phyloP scores from a whole-genome alignment of 495 filamentous ascomycete species.

The Aspergillus sclerotiicarbonarius region DNA sequence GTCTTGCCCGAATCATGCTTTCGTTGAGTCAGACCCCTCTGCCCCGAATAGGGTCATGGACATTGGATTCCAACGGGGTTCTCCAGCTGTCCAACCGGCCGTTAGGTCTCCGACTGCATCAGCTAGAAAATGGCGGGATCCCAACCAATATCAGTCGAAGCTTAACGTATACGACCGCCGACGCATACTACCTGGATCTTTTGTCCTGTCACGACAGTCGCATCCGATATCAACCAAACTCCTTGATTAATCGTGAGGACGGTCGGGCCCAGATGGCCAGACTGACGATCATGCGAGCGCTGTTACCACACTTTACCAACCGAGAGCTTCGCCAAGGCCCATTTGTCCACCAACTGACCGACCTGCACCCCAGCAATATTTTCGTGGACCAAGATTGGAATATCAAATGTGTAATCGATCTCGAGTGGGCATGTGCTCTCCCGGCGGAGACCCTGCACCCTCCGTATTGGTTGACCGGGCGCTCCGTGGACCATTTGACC shows the following conservation, averaged over 20 bases:
- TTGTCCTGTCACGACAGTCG: constrained; percentile 29
- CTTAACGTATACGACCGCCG: constrained; percentile 22
- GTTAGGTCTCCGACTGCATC: constrained; percentile 20
- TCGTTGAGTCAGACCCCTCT: constrained; percentile 30
- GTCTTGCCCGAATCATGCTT: constrained; percentile 20
- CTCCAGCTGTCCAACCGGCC: constrained; percentile 32
- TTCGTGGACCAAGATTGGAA: constrained; percentile 32
- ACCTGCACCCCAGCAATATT: constrained; percentile 32
- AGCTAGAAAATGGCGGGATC: constrained; percentile 34
- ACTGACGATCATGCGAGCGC: constrained; percentile 23
- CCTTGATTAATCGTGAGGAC: constrained; percentile 20
- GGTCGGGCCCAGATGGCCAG: constrained; percentile 28
- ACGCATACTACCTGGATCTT: constrained; percentile 27
- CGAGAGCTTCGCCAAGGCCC: neutral
- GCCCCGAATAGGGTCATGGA: constrained; percentile 38
- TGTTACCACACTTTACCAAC: constrained; percentile 19
- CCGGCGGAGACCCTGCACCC: constrained; percentile 15
- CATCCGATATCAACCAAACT: constrained; percentile 31
- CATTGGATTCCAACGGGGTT: constrained; percentile 23
- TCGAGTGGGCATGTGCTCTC: constrained; percentile 28
- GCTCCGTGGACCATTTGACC: neutral
- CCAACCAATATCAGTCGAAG: constrained; percentile 25
- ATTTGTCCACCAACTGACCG: constrained; percentile 20
- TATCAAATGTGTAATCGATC: constrained; percentile 22
- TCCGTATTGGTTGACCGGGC: constrained; percentile 7